Percentiles rank a stretch among this genome's conserved stretches.
Conservation (phyloP, 2,329 filamentous ascomycete genomes). For the Diaporthe nobilis region DNA sequence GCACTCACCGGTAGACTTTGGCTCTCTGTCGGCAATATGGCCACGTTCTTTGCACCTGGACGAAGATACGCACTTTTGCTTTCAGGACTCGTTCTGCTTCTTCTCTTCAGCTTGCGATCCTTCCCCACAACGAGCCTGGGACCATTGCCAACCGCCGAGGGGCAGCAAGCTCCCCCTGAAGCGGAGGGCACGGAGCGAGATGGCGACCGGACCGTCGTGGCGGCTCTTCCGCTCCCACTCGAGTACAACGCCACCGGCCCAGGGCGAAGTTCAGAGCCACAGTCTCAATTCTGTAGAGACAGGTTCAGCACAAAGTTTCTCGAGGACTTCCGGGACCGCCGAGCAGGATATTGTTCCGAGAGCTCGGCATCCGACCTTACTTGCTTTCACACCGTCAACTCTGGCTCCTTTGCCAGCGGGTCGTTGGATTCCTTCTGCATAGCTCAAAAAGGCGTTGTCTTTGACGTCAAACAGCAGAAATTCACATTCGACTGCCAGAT, state of each 20-base stretch:
- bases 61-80: neutral
- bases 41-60: neutral
- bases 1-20: neutral
- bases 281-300: constrained; percentile 8
- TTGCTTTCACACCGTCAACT: constrained; percentile 33
- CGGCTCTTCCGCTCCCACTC: neutral
- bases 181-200: neutral
- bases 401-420: constrained; percentile 1
- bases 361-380: constrained; percentile 30
- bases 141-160: neutral
- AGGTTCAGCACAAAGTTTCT: constrained; percentile 45
- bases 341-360: constrained; percentile 34
- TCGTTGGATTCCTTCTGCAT: constrained; percentile 34
- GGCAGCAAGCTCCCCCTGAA: neutral
- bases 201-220: neutral
- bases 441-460: neutral
- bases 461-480: constrained; percentile 17
- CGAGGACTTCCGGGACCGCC: constrained; percentile 50
- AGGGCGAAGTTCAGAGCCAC: neutral
- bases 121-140: neutral
- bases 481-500: constrained; percentile 29
- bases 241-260: neutral
- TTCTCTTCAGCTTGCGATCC: neutral
- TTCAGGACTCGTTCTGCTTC: neutral
- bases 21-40: neutral